These are phyloP conservation scores for Cutaneotrichosporon daszewskae DNA, from an alignment of 1,284 basidiomycete species.

Conservation along the genomic window DNA sequence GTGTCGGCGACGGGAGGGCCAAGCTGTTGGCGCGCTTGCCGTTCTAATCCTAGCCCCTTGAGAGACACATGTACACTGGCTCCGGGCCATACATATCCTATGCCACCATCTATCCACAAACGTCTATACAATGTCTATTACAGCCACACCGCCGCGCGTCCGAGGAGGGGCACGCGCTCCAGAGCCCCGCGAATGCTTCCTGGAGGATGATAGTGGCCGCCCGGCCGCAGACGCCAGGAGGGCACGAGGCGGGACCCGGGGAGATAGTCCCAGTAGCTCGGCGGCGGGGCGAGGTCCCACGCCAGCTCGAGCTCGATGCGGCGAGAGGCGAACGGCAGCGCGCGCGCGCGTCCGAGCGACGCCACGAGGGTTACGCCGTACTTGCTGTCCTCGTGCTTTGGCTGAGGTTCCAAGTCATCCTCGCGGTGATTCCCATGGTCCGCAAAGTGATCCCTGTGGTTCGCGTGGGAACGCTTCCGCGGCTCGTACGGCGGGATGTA, in stretches of 20 bases:
- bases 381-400: neutral
- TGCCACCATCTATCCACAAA: too few species aligned
- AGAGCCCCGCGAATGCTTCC: slow-evolving; percentile 11
- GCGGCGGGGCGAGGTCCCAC: slow-evolving; percentile 9
- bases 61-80: too few species aligned
- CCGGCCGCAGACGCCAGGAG: slow-evolving; percentile 5
- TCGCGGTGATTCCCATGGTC: neutral
- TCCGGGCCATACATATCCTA: too few species aligned
- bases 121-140: neutral
- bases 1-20: neutral
- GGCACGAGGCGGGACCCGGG: slow-evolving; percentile 12
- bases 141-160: slow-evolving; percentile 10
- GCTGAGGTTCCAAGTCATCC: neutral
- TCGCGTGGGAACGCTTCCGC: neutral
- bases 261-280: slow-evolving; percentile 8
- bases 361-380: slow-evolving; percentile 17
- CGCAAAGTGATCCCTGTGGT: neutral
- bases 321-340: slow-evolving; percentile 12
- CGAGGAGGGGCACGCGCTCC: slow-evolving; percentile 14
- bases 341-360: slow-evolving; percentile 9
- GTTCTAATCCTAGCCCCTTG: too few species aligned
- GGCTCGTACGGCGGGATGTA: slow-evolving; percentile 11
- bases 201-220: neutral
- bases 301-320: slow-evolving; percentile 22
- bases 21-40: too few species aligned